A percentile compares a stretch with the other conserved stretches of the same genome.
These are phyloP conservation scores for Tylopilus orsonianus DNA, from an alignment of 1,284 basidiomycete genomes.

Conservation along the genomic window DNA sequence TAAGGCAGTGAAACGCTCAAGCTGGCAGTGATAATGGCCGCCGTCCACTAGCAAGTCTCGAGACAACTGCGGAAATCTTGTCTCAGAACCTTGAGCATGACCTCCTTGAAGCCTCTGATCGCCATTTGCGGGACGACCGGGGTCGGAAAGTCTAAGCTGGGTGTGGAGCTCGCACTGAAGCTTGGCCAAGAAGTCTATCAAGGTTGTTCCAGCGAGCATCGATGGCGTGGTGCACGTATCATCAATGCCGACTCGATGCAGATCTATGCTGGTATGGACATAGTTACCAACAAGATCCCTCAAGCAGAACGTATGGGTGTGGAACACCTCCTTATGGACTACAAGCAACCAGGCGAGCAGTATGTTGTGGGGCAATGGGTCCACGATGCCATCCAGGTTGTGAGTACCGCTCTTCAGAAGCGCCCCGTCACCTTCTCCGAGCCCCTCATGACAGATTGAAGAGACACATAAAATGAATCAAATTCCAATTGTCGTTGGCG, in stretches of 20 bases:
- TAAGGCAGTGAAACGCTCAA: no score
- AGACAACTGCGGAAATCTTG: no score
- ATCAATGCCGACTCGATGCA: constrained; percentile 99
- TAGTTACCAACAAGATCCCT: constrained; percentile 95
- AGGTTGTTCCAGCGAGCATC: constrained; percentile 27
- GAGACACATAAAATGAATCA: constrained; percentile 60
- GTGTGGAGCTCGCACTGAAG: constrained; percentile 81
- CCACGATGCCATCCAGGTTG: constrained; percentile 66
- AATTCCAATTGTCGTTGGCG: constrained; percentile 90
- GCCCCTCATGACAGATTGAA: constrained; percentile 53
- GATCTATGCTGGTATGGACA: constrained; percentile 90
- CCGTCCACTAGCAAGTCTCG: no score
- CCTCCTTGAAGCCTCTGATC: constrained; percentile 56
- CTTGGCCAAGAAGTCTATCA: constrained; percentile 35
- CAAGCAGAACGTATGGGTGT: constrained; percentile 75
- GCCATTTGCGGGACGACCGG: constrained; percentile 94
- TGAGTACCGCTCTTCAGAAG: constrained; percentile 38
- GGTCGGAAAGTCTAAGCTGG: constrained; percentile 94
- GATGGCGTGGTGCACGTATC: constrained; percentile 67
- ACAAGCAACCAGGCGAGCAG: constrained; percentile 83
- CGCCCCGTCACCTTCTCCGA: background rate
- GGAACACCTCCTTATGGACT: constrained; percentile 87
- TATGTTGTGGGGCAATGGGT: constrained; percentile 89
- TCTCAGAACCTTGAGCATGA: constrained; percentile 16
- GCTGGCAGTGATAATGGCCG: background rate